Evolutionary conservation across 106 monocot species (phyloP), one percentile per base, ranked within the genome.

Genomic region (Dendrobium chrysotoxum): DNA sequence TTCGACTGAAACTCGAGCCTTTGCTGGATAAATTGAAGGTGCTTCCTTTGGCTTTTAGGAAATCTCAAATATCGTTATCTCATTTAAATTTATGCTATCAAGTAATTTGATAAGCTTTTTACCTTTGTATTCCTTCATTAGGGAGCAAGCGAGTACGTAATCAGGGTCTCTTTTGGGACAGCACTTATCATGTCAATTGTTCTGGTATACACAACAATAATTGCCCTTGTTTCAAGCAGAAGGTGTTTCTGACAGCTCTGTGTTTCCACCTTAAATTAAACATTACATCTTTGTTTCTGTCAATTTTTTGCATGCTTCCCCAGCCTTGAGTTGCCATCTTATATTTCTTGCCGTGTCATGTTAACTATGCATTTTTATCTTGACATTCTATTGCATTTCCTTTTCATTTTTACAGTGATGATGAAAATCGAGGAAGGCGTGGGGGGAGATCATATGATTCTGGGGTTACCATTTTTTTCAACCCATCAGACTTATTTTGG

Each of bases 91-190:
- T 47, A 26, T 47, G 25, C n/a, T 76, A 5, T 21, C 7, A 28
- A 71, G 20, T 21, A 42, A n/a, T 75, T 50, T 75, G 40, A 40
- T 5, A 75, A n/a, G 17, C 41, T 9, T 16, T 18, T 41, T n/a
- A 38, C 17, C n/a, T 75, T 40, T 28, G 1, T 72, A 79, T 28
- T 80, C 39, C 68, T 79, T 68, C 84, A 74, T 61, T 61, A 99
- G 98, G 85, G 61, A 58, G 89, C 87, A 72, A 78, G 79, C 75
- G 98, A 89, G 81, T 99, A 99, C 79, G 55, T 99, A 71, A 90
- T 99, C 77, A 88, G 98, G 73, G 98, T 95, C 83, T 93, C 95
- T 7, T 99, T 95, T 82, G 98, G 98, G 31, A 95, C 95, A 38
- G 88, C 98, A 25, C 91, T 99, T 57, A 91, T 99, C 86, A 88